phyloP scores from a whole-genome alignment of 2,329 filamentous ascomycete genomes.

The Botrytis squamosa region DNA sequence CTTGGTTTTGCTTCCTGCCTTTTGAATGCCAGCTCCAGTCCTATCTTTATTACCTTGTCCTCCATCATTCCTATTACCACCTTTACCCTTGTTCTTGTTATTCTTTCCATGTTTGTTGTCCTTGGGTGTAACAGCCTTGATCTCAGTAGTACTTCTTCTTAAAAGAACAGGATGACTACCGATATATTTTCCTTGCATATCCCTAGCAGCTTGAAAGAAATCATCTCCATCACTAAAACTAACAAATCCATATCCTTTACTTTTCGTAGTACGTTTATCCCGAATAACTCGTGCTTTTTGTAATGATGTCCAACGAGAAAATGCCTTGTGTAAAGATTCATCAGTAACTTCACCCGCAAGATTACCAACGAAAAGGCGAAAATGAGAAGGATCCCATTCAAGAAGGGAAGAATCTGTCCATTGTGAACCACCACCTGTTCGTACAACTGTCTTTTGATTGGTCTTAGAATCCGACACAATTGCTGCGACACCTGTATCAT shows the following conservation, averaged over 20 bases:
- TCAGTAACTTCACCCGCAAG: slow-evolving; percentile 96
- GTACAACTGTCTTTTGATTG: slow-evolving; percentile 82
- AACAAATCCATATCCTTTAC: slow-evolving; percentile 94
- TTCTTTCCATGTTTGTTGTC: slow-evolving; percentile 53
- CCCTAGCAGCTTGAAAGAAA: slow-evolving; percentile 92
- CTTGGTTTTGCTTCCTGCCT: slow-evolving; percentile 67
- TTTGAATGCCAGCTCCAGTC: slow-evolving; percentile 54
- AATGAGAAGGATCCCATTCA: slow-evolving; percentile 94
- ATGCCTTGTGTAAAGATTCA: slow-evolving; percentile 91
- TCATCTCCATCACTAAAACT: slow-evolving; percentile 94
- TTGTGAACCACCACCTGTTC: slow-evolving; percentile 84
- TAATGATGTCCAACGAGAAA: slow-evolving; percentile 81
- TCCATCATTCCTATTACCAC: slow-evolving; percentile 40
- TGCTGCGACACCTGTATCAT: slow-evolving; percentile 46
- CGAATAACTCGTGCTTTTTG: slow-evolving; percentile 91
- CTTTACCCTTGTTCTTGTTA: slow-evolving; percentile 43
- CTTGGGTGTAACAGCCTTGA: slow-evolving; percentile 71
- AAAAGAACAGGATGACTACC: slow-evolving; percentile 91
- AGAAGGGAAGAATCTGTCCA: slow-evolving; percentile 88
- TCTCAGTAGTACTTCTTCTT: slow-evolving; percentile 86
- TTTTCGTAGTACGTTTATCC: slow-evolving; percentile 95
- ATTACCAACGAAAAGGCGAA: slow-evolving; percentile 94
- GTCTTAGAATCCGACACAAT: slow-evolving; percentile 46
- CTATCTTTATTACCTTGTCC: slow-evolving; percentile 40
- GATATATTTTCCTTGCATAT: slow-evolving; percentile 99